Evolutionary conservation across 1,284 basidiomycete species (phyloP).

Genomic region (Cutaneotrichosporon cyanovorans): DNA sequence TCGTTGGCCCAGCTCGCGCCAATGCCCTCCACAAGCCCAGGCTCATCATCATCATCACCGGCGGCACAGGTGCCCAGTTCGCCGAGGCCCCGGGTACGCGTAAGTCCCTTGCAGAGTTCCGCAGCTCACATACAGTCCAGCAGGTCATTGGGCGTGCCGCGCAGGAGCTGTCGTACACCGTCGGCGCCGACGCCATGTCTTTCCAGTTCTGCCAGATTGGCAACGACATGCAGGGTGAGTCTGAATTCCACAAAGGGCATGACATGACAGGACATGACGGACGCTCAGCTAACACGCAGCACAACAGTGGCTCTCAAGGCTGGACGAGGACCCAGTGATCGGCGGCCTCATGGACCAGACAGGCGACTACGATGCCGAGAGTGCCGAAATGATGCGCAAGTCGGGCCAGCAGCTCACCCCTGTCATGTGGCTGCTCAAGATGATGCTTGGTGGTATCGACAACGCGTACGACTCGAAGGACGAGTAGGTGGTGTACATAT

Average conservation of each 20-base stretch:
- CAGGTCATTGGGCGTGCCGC: conserved; percentile 7
- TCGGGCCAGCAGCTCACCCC: conserved; percentile 12
- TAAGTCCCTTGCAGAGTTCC: background rate
- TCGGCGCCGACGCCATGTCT: conserved; percentile 11
- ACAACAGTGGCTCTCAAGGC: conserved; percentile 5
- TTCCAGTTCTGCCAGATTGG: conserved; percentile 16
- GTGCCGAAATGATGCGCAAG: conserved; percentile 12
- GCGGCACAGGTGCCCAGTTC: conserved; percentile 13
- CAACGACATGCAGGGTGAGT: conserved; percentile 11
- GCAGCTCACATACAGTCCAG: conserved; percentile 5
- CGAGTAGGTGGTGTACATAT: background rate
- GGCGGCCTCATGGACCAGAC: conserved; percentile 14
- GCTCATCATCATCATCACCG: conserved; percentile 45
- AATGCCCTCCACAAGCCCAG: conserved; percentile 46
- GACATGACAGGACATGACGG: background rate
- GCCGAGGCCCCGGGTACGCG: conserved; percentile 10
- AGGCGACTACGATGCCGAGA: conserved; percentile 11
- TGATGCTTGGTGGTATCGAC: conserved; percentile 17
- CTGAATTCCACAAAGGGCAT: too few relatives aligned
- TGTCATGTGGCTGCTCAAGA: conserved; percentile 15
- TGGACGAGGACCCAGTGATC: conserved; percentile 12
- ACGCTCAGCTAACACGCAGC: background rate
- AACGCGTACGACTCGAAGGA: conserved; percentile 14
- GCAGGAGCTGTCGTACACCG: conserved; percentile 6
- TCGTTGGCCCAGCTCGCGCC: conserved; percentile 43